These are phyloP conservation scores for Clarireedia homoeocarpa DNA, from an alignment of 2,329 filamentous ascomycete species.

Conservation along the genomic window DNA sequence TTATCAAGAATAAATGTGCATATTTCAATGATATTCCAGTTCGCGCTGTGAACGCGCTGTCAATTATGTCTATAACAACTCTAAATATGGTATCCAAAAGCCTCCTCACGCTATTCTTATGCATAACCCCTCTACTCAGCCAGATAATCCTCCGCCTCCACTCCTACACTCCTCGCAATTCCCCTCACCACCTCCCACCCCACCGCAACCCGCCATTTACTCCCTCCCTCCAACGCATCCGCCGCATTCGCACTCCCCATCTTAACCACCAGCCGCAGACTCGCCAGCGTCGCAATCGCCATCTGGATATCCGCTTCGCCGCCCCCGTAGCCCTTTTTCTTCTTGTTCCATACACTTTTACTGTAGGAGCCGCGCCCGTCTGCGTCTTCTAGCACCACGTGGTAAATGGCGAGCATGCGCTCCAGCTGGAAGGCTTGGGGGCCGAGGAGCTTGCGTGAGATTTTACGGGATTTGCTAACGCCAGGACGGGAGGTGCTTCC, in stretches of 20 bases:
- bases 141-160: slow-evolving; percentile 74
- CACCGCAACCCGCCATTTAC: slow-evolving; percentile 71
- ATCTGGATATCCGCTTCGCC: slow-evolving; percentile 48
- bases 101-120: too few species aligned
- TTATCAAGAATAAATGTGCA: background rate
- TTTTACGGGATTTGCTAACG: slow-evolving; percentile 55
- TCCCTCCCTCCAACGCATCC: slow-evolving; percentile 61
- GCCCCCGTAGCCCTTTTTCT: slow-evolving; percentile 10
- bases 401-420: slow-evolving; percentile 70
- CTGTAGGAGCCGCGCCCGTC: slow-evolving; percentile 20
- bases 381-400: slow-evolving; percentile 48
- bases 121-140: slow-evolving; percentile 37
- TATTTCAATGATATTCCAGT: too few species aligned
- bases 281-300: slow-evolving; percentile 65
- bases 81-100: background rate
- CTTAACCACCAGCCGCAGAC: slow-evolving; percentile 59
- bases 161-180: slow-evolving; percentile 63
- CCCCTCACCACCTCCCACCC: slow-evolving; percentile 68
- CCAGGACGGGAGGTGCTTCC: slow-evolving; percentile 23
- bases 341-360: slow-evolving; percentile 1
- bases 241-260: slow-evolving; percentile 44
- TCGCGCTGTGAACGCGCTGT: too few species aligned
- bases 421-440: slow-evolving; percentile 72
- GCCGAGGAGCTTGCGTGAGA: slow-evolving; percentile 68
- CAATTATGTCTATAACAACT: background rate